Evolutionary conservation across 1,284 basidiomycete species (phyloP).

Genomic region (Cryptococcus sp.): DNA sequence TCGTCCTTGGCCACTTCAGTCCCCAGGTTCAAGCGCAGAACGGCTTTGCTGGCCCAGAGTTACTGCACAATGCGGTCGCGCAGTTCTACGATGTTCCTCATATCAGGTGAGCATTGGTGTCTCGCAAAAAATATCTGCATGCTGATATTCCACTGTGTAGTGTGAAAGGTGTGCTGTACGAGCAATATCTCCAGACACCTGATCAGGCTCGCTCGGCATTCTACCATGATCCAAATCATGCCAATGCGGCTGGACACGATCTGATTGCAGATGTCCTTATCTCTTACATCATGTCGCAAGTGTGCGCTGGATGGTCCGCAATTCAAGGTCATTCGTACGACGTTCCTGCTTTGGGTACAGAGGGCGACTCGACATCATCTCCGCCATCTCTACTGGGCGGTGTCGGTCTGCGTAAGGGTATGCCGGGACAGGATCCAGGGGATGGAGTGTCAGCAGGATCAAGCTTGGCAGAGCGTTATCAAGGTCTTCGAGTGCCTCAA

Average conservation of each 20-base stretch:
- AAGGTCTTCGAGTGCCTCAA: conserved; percentile 62
- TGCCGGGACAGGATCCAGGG: conserved; percentile 34
- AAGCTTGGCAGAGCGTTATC: conserved; percentile 21
- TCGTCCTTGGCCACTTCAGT: conserved; percentile 88
- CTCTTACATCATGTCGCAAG: conserved; percentile 81
- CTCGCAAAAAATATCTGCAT: not conserved
- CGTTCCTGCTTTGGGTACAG: conserved; percentile 57
- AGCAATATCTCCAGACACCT: conserved; percentile 75
- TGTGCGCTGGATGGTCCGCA: conserved; percentile 80
- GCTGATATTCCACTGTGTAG: conserved; percentile 48
- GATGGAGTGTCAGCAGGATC: conserved; percentile 23
- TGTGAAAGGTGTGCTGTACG: conserved; percentile 77
- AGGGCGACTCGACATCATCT: conserved; percentile 43
- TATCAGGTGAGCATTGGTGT: conserved; percentile 60
- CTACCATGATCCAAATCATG: conserved; percentile 80
- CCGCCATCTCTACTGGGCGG: conserved; percentile 40
- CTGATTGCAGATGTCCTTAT: conserved; percentile 81
- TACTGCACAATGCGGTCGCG: conserved; percentile 81
- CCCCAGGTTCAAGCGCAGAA: conserved; percentile 75
- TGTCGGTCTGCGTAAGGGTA: conserved; percentile 51
- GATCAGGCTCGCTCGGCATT: conserved; percentile 65
- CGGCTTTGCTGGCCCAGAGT: conserved; percentile 83
- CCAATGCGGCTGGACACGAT: conserved; percentile 75
- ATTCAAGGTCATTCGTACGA: conserved; percentile 66
- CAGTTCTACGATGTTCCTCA: conserved; percentile 96